These are phyloP conservation scores for Conticribra guillardii DNA, from an alignment of 108 stramenopile species.

Conservation along the genomic window DNA sequence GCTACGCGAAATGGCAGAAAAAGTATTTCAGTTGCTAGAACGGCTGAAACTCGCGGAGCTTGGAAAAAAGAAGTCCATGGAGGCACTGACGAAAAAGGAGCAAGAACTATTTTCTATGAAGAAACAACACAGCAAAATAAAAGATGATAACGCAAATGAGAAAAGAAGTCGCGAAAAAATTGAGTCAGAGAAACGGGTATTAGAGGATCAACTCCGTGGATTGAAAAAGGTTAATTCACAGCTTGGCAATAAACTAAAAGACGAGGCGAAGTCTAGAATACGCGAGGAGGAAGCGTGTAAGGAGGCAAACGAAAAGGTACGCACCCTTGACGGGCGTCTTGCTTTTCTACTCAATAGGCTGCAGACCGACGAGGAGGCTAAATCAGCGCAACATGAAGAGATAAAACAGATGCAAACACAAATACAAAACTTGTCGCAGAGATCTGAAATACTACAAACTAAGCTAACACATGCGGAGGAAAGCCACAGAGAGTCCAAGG, in stretches of 20 bases:
- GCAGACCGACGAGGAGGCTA: constrained; percentile 79
- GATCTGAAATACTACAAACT: constrained; percentile 60
- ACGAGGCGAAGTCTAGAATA: constrained; percentile 70
- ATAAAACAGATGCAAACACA: constrained; percentile 73
- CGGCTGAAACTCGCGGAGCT: constrained; percentile 85
- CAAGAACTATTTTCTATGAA: constrained; percentile 72
- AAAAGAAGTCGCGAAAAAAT: constrained; percentile 70
- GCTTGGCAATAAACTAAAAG: constrained; percentile 64
- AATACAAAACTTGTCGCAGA: constrained; percentile 52
- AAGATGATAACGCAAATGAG: constrained; percentile 74
- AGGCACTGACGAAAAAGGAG: constrained; percentile 79
- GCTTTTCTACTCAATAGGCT: constrained; percentile 80
- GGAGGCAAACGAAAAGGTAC: constrained; percentile 73
- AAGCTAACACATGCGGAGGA: constrained; percentile 67
- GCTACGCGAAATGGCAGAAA: constrained; percentile 88
- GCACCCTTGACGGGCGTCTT: constrained; percentile 69
- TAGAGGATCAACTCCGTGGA: constrained; percentile 75
- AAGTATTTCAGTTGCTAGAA: constrained; percentile 88
- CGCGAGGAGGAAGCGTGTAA: constrained; percentile 68
- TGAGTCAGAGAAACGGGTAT: constrained; percentile 63
- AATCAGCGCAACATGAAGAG: constrained; percentile 67
- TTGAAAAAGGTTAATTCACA: constrained; percentile 81
- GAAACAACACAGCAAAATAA: constrained; percentile 70
- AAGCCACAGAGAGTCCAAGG: constrained; percentile 25
- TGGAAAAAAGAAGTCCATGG: constrained; percentile 83